Evolutionary conservation across 345 rosid genomes (phyloP).

Genomic region (Zanthoxylum bungeanum): DNA sequence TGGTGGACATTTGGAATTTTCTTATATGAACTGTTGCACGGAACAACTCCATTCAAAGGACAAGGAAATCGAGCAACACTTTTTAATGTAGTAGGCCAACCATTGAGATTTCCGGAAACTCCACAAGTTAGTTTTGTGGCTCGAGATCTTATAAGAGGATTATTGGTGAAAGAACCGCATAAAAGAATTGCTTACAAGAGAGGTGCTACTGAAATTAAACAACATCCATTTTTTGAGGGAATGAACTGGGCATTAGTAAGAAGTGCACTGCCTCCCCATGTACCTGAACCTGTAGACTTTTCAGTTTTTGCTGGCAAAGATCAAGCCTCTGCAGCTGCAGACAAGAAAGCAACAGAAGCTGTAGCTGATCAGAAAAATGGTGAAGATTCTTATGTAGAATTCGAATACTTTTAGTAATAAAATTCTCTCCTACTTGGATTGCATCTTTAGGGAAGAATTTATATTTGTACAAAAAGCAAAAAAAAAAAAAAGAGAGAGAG

Average conservation of each 20-base stretch:
- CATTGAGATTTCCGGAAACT: conserved; percentile 68
- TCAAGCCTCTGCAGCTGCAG: conserved; percentile 21
- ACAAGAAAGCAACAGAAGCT: conserved; percentile 16
- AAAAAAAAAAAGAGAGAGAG: no score
- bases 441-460: neutral
- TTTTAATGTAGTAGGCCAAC: conserved; percentile 81
- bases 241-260: conserved; percentile 91
- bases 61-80: conserved; percentile 89
- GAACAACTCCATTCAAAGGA: conserved; percentile 88
- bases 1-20: conserved; percentile 97
- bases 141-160: conserved; percentile 74
- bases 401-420: conserved; percentile 53
- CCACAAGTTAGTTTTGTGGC: conserved; percentile 70
- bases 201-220: conserved; percentile 92
- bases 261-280: conserved; percentile 75
- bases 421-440: neutral
- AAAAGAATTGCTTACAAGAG: conserved; percentile 77
- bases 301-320: conserved; percentile 54
- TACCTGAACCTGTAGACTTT: conserved; percentile 79
- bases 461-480: conserved; percentile 13
- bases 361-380: conserved; percentile 15
- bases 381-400: conserved; percentile 44
- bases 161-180: conserved; percentile 76
- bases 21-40: conserved; percentile 77
- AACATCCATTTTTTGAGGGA: conserved; percentile 86